phyloP scores from a whole-genome alignment of 371 early-diverging fungal species.

The Sporodiniella umbellata region DNA sequence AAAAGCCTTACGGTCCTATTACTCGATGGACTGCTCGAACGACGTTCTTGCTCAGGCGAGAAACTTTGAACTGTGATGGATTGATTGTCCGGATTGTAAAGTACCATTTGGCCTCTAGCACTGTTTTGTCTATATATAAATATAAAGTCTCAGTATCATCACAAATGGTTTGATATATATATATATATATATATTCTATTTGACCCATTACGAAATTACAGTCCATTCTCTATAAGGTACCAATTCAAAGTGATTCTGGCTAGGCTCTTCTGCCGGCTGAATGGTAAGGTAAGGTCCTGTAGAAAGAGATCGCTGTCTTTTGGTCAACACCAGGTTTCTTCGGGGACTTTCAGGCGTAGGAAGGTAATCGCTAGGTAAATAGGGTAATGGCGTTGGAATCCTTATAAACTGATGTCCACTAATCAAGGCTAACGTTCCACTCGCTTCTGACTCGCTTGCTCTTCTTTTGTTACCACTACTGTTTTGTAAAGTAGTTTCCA shows the following conservation, averaged over 20 bases:
- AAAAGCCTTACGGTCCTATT: background rate
- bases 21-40: background rate
- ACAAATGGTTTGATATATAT: background rate
- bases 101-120: constrained; percentile 40
- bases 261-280: constrained; percentile 5
- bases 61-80: constrained; percentile 36
- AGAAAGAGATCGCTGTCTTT: constrained; percentile 28
- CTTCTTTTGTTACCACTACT: constrained; percentile 14
- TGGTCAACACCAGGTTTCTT: constrained; percentile 19
- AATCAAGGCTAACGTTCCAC: constrained; percentile 28
- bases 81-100: constrained; percentile 43
- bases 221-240: constrained; percentile 58
- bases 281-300: constrained; percentile 19
- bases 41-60: constrained; percentile 9
- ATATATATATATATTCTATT: constrained; percentile 4
- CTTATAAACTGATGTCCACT: constrained; percentile 9
- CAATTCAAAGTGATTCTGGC: constrained; percentile 26
- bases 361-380: constrained; percentile 39
- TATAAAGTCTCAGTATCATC: background rate
- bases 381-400: constrained; percentile 49
- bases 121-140: constrained; percentile 37
- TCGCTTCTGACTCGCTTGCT: constrained; percentile 36
- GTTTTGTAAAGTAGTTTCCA: constrained; percentile 1
- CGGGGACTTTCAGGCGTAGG: constrained; percentile 38
- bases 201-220: constrained; percentile 40